Evolutionary conservation across 768 basidiomycete species (phyloP).

Genomic region (Naganishia friedmannii): DNA sequence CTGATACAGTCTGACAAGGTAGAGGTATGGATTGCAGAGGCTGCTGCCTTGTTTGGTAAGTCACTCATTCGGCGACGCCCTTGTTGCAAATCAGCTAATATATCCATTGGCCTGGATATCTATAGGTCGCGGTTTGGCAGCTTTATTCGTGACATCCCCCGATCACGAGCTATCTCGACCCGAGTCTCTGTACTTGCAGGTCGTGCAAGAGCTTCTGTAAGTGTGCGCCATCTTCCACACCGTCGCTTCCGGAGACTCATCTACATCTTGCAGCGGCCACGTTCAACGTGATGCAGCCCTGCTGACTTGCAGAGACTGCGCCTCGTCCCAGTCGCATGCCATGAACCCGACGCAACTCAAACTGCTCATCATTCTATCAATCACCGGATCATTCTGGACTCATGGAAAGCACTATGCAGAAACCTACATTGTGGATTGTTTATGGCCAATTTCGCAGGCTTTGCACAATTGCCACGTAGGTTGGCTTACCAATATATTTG

Average conservation of each 20-base stretch:
- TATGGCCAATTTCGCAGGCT: slow-evolving; percentile 22
- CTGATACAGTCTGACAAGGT: slow-evolving; percentile 26
- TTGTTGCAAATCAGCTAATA: background rate
- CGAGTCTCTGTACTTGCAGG: slow-evolving; percentile 24
- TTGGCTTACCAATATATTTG: background rate
- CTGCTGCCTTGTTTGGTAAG: slow-evolving; percentile 31
- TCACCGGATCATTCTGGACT: slow-evolving; percentile 26
- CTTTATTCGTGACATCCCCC: background rate
- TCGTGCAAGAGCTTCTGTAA: slow-evolving; percentile 21
- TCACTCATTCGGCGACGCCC: too few relatives aligned
- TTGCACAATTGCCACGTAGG: slow-evolving; percentile 31
- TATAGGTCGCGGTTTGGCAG: slow-evolving; percentile 21
- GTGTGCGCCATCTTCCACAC: background rate
- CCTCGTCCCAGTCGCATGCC: background rate
- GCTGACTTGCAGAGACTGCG: slow-evolving; percentile 18
- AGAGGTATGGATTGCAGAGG: slow-evolving; percentile 29
- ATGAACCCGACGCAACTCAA: slow-evolving; percentile 24
- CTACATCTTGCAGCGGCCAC: slow-evolving; percentile 8
- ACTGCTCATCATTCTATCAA: slow-evolving; percentile 23
- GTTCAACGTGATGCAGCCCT: slow-evolving; percentile 10
- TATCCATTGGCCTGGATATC: background rate
- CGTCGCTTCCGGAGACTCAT: background rate
- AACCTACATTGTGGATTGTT: slow-evolving; percentile 16
- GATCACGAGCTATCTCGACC: slow-evolving; percentile 23
- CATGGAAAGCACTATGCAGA: slow-evolving; percentile 29